Conservation (phyloP, 495 filamentous ascomycete genomes). For the Lineolata rhizophorae region DNA sequence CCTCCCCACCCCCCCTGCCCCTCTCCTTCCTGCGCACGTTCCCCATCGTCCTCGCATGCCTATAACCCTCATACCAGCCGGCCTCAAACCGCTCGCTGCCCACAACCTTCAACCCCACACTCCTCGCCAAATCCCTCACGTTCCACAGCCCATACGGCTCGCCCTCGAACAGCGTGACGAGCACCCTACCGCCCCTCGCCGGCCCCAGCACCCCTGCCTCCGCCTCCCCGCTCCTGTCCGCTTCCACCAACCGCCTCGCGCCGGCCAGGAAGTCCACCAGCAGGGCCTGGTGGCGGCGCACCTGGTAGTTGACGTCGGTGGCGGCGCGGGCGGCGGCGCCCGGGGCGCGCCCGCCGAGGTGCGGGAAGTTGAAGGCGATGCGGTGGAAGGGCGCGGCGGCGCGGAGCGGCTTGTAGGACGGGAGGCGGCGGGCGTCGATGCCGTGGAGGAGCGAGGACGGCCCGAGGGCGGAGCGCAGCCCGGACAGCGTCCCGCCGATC, state of each 20-base stretch:
- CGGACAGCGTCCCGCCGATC: slow-evolving; percentile 1
- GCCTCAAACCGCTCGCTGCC: slow-evolving; percentile 61
- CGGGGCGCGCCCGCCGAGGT: slow-evolving; percentile 73
- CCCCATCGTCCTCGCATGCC: slow-evolving; percentile 70
- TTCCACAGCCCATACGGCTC: slow-evolving; percentile 94
- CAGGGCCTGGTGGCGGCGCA: slow-evolving; percentile 57
- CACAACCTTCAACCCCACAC: slow-evolving; percentile 51
- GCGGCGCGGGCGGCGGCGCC: too few species aligned
- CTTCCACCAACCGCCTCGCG: neutral
- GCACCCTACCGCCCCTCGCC: slow-evolving; percentile 34
- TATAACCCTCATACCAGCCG: slow-evolving; percentile 60
- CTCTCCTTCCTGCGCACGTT: slow-evolving; percentile 33
- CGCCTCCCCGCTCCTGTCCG: slow-evolving; percentile 35
- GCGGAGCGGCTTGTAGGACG: slow-evolving; percentile 3
- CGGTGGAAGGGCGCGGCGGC: slow-evolving; percentile 33
- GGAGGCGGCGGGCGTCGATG: slow-evolving; percentile 8
- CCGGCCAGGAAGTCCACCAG: slow-evolving; percentile 6
- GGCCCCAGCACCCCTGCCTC: neutral
- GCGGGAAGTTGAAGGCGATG: slow-evolving; percentile 90
- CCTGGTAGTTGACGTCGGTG: slow-evolving; percentile 90
- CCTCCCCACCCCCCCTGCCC: slow-evolving; percentile 29
- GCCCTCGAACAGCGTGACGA: slow-evolving; percentile 79
- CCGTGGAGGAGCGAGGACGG: slow-evolving; percentile 6
- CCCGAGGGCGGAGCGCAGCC: slow-evolving; percentile 3
- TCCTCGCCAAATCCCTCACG: slow-evolving; percentile 60